Percentiles rank a stretch among this genome's conserved stretches.
Evolutionary conservation across 2,329 filamentous ascomycete genomes (phyloP).

Genomic region (Graphilbum sp.): DNA sequence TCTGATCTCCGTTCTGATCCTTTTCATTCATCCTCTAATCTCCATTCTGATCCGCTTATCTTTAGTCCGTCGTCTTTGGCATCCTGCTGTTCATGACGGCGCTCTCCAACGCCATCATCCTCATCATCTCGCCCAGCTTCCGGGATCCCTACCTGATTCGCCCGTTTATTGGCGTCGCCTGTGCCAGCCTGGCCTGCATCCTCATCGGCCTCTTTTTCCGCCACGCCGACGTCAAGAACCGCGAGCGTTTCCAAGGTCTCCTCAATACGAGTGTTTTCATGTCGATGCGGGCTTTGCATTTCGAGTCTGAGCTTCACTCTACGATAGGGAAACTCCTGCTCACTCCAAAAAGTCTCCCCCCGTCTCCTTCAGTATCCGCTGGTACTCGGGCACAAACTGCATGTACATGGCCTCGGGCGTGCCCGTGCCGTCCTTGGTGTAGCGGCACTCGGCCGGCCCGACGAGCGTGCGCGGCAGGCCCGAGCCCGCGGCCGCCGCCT

Average conservation of each 20-base stretch:
- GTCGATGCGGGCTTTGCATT: too few relatives aligned
- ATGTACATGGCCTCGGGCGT: slow-evolving; percentile 17
- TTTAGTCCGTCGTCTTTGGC: background rate
- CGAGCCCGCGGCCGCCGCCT: slow-evolving; percentile 23
- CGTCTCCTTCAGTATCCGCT: slow-evolving; percentile 15
- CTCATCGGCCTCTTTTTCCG: background rate
- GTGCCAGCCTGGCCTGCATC: background rate
- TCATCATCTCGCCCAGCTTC: background rate
- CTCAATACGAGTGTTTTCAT: too few relatives aligned
- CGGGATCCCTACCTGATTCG: background rate
- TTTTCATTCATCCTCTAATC: background rate
- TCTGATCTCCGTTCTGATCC: too few relatives aligned
- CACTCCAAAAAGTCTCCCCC: slow-evolving; percentile 14
- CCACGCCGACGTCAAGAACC: background rate
- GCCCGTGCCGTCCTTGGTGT: slow-evolving; percentile 13
- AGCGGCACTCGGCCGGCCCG: slow-evolving; percentile 23
- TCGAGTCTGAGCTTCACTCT: too few relatives aligned
- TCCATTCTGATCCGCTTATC: background rate
- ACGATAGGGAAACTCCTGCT: background rate
- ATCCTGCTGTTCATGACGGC: background rate
- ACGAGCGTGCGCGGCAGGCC: slow-evolving; percentile 19
- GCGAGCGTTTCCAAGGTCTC: too few relatives aligned
- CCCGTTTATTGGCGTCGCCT: background rate
- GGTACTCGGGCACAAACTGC: slow-evolving; percentile 19
- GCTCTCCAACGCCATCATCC: background rate